Percentiles rank a stretch among this genome's conserved stretches.
Evolutionary conservation across 495 filamentous ascomycete species (phyloP).

Genomic region (Daldinia loculata): DNA sequence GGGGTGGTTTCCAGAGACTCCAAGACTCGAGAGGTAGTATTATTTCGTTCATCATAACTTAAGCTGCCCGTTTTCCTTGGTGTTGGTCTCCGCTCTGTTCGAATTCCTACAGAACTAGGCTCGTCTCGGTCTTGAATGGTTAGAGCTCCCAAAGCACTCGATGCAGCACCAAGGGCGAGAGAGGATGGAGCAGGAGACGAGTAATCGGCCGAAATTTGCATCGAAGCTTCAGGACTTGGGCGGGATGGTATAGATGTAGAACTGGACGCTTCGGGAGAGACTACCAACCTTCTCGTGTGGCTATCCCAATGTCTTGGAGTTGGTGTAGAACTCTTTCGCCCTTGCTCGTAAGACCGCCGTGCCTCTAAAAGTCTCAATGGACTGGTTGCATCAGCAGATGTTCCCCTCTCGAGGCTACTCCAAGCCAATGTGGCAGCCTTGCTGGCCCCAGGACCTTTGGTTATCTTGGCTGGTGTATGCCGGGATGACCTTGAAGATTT

Average conservation of each 20-base stretch:
- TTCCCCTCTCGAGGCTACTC: slow-evolving; percentile 56
- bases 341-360: slow-evolving; percentile 31
- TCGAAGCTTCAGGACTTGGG: slow-evolving; percentile 37
- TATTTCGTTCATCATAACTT: slow-evolving; percentile 26
- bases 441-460: slow-evolving; percentile 66
- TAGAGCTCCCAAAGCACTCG: slow-evolving; percentile 54
- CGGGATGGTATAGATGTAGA: slow-evolving; percentile 32
- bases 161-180: slow-evolving; percentile 58
- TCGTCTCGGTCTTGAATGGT: slow-evolving; percentile 43
- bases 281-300: slow-evolving; percentile 54
- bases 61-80: slow-evolving; percentile 18
- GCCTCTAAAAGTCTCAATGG: slow-evolving; percentile 23
- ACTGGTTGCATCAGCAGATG: slow-evolving; percentile 26
- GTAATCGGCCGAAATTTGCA: slow-evolving; percentile 41
- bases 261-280: slow-evolving; percentile 38
- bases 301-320: slow-evolving; percentile 54
- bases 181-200: slow-evolving; percentile 41
- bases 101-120: slow-evolving; percentile 13
- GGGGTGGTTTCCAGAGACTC: slow-evolving; percentile 15
- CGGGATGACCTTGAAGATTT: slow-evolving; percentile 64
- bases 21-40: slow-evolving; percentile 15
- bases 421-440: slow-evolving; percentile 91
- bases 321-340: slow-evolving; percentile 42
- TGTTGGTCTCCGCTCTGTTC: slow-evolving; percentile 22
- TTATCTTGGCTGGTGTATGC: slow-evolving; percentile 37